Evolutionary conservation across 2,329 filamentous ascomycete genomes (phyloP).

Genomic region (Tolypocladium nubicola): DNA sequence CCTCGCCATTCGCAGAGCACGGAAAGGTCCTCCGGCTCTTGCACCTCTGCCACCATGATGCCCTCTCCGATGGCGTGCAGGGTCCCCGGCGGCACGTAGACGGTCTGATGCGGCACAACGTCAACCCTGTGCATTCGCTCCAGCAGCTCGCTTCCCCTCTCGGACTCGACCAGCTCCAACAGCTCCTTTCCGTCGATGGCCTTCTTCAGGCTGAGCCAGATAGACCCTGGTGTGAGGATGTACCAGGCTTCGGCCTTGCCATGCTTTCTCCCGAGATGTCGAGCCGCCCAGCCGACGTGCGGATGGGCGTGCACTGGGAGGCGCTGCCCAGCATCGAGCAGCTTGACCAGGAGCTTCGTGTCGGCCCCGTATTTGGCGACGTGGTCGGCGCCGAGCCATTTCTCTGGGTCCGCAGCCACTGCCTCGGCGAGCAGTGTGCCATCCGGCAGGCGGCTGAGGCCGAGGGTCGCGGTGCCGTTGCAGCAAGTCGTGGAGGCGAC

Average conservation of each 20-base stretch:
- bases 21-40: constrained; percentile 10
- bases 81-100: constrained; percentile 9
- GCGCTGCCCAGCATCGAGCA: constrained; percentile 11
- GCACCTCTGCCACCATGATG: constrained; percentile 8
- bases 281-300: constrained; percentile 8
- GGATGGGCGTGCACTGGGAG: constrained; percentile 12
- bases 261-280: constrained; percentile 7
- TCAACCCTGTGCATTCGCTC: constrained; percentile 7
- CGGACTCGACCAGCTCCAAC: constrained; percentile 4
- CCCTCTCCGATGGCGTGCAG: constrained; percentile 12
- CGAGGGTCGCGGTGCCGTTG: constrained; percentile 5
- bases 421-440: constrained; percentile 8
- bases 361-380: constrained; percentile 7
- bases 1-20: constrained; percentile 9
- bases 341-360: constrained; percentile 11
- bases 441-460: constrained; percentile 6
- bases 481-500: constrained; percentile 11
- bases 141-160: constrained; percentile 5
- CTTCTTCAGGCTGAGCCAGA: constrained; percentile 8
- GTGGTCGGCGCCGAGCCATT: constrained; percentile 9
- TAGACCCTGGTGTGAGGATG: constrained; percentile 7
- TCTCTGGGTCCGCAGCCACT: constrained; percentile 5
- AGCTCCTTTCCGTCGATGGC: constrained; percentile 4
- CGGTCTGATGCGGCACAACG: constrained; percentile 7
- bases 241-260: constrained; percentile 13